Evolutionary conservation across 768 basidiomycete genomes (phyloP).

Genomic region (Termitomyces sp.): DNA sequence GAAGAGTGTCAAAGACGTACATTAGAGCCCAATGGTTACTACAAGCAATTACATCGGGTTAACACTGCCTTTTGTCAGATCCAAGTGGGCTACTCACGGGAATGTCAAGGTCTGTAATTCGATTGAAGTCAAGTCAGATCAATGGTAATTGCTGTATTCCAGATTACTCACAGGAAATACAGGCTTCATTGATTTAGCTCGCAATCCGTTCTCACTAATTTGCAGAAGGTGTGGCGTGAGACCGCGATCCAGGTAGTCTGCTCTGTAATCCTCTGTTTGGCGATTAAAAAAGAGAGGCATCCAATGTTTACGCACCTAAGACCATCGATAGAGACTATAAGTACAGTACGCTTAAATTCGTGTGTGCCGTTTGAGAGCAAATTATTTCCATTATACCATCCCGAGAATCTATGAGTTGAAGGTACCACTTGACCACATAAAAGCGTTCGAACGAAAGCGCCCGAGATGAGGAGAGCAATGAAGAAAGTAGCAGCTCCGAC

Average conservation of each 20-base stretch:
- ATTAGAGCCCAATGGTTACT: constrained; percentile 91
- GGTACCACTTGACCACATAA: constrained; percentile 22
- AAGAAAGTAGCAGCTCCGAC: constrained; percentile 30
- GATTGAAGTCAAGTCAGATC: not conserved
- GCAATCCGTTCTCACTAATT: constrained; percentile 77
- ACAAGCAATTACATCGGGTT: not conserved
- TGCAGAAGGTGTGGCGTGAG: constrained; percentile 79
- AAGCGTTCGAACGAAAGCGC: constrained; percentile 33
- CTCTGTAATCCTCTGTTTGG: constrained; percentile 35
- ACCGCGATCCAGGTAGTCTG: constrained; percentile 83
- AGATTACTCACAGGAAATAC: constrained; percentile 66
- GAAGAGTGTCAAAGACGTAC: constrained; percentile 31
- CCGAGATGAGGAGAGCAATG: constrained; percentile 38
- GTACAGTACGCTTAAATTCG: constrained; percentile 71
- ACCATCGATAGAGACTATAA: constrained; percentile 87
- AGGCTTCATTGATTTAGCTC: constrained; percentile 85
- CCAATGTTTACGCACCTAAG: constrained; percentile 44
- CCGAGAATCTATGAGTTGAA: constrained; percentile 19
- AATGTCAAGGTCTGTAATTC: constrained; percentile 75
- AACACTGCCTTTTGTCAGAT: not conserved
- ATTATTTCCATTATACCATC: constrained; percentile 31
- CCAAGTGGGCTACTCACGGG: constrained; percentile 50
- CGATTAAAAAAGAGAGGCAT: not conserved
- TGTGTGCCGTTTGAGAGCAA: constrained; percentile 79
- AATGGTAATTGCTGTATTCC: no score